Conservation (phyloP, 768 basidiomycete genomes). For the Pholiota microspora region DNA sequence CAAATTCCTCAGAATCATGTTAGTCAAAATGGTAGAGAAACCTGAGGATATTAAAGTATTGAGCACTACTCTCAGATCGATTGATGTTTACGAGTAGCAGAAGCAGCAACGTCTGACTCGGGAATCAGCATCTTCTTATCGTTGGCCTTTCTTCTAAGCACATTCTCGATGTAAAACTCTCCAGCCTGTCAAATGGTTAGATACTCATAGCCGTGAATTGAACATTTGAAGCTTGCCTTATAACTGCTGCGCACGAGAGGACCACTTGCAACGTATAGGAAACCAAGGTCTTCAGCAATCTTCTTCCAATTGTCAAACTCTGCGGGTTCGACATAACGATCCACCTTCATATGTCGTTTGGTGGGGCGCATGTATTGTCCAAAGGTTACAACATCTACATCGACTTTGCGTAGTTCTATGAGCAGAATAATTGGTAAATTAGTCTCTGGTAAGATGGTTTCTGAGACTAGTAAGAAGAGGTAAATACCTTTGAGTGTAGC, state of each 20-base stretch:
- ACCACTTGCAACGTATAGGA: conserved; percentile 96
- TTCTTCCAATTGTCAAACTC: conserved; percentile 93
- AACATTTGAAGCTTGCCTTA: conserved; percentile 62
- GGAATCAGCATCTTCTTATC: conserved; percentile 38
- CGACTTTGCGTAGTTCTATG: conserved; percentile 78
- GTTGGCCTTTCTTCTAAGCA: conserved; percentile 59
- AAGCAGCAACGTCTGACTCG: conserved; percentile 11
- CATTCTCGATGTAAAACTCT: conserved; percentile 93
- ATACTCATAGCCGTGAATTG: neutral
- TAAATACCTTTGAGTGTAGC: conserved; percentile 76
- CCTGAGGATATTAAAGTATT: too few relatives aligned
- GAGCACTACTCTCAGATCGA: neutral
- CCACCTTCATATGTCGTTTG: conserved; percentile 98
- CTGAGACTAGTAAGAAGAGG: neutral
- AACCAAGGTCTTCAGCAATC: conserved; percentile 90
- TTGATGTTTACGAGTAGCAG: neutral
- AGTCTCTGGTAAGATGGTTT: too few relatives aligned
- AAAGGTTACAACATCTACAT: conserved; percentile 98
- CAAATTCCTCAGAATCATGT: too few relatives aligned
- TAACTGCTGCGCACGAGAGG: conserved; percentile 96
- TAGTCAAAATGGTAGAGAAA: too few relatives aligned
- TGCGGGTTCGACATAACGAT: conserved; percentile 90
- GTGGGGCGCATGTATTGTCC: conserved; percentile 99
- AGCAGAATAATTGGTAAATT: conserved; percentile 4
- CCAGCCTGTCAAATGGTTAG: conserved; percentile 64